Evolutionary conservation across 1,284 basidiomycete genomes (phyloP).

Genomic region (Ceratobasidium sp.): DNA sequence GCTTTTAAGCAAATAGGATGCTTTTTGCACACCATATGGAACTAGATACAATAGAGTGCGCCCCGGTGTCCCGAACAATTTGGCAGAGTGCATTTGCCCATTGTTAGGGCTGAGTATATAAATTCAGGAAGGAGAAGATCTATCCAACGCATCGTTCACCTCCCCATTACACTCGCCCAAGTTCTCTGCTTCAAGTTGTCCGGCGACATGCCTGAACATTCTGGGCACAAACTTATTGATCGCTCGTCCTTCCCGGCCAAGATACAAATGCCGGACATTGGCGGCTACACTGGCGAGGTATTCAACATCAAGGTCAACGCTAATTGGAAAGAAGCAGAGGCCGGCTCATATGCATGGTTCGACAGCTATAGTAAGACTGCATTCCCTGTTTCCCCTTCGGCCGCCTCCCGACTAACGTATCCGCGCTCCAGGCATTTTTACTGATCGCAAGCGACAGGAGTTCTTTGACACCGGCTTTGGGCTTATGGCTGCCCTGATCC

Average conservation of each 20-base stretch:
- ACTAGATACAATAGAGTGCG: too few relatives aligned
- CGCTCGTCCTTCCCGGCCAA: conserved; percentile 29
- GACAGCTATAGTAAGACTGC: conserved; percentile 36
- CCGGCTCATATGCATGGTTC: conserved; percentile 47
- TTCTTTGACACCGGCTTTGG: conserved; percentile 54
- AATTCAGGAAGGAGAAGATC: too few relatives aligned
- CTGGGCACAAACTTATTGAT: conserved; percentile 38
- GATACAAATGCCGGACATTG: conserved; percentile 45
- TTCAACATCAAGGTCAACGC: conserved; percentile 47
- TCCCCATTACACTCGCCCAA: conserved; percentile 6
- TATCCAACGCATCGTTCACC: too few relatives aligned
- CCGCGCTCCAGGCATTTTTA: background rate
- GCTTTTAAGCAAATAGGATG: too few relatives aligned
- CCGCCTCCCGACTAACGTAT: too few relatives aligned
- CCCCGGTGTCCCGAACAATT: too few relatives aligned
- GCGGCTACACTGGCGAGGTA: conserved; percentile 44
- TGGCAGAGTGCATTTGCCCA: too few relatives aligned
- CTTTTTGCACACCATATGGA: too few relatives aligned
- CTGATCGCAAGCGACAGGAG: conserved; percentile 34
- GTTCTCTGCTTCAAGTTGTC: conserved; percentile 8
- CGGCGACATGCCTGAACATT: conserved; percentile 25
- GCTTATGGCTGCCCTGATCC: conserved; percentile 59
- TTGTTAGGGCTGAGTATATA: too few relatives aligned
- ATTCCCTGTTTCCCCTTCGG: too few relatives aligned
- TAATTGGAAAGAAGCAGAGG: conserved; percentile 37